These are phyloP conservation scores for Lachnellula subtilissima DNA, from an alignment of 2,329 filamentous ascomycete genomes.

Conservation along the genomic window DNA sequence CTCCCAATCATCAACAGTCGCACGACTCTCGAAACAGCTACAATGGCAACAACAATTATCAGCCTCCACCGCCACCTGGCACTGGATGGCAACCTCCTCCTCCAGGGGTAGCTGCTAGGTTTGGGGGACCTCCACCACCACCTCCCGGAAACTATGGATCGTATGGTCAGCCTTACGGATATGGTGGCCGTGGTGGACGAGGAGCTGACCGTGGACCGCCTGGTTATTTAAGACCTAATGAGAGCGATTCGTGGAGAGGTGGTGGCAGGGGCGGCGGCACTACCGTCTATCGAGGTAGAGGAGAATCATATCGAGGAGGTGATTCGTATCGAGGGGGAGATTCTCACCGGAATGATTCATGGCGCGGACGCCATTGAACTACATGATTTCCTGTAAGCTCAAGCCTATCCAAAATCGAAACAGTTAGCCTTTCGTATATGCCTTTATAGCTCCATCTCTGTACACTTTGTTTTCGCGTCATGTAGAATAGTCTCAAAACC, in stretches of 20 bases:
- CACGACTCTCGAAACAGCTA: slow-evolving; percentile 19
- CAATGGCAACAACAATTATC: slow-evolving; percentile 17
- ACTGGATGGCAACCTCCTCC: slow-evolving; percentile 41
- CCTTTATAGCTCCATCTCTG: neutral
- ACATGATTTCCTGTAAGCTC: neutral
- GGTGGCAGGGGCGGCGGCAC: neutral
- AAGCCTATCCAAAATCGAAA: neutral
- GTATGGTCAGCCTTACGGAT: slow-evolving; percentile 17
- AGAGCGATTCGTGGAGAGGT: slow-evolving; percentile 11
- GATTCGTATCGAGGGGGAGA: slow-evolving; percentile 3
- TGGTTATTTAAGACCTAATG: neutral
- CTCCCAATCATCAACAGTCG: slow-evolving; percentile 21
- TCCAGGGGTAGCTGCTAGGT: slow-evolving; percentile 38
- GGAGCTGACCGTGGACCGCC: slow-evolving; percentile 1
- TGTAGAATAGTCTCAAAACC: neutral
- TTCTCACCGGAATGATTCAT: slow-evolving; percentile 4
- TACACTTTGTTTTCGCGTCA: neutral
- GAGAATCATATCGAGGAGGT: slow-evolving; percentile 9
- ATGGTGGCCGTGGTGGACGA: slow-evolving; percentile 14
- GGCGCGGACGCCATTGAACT: slow-evolving; percentile 13
- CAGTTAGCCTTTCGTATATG: neutral
- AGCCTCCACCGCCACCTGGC: slow-evolving; percentile 21
- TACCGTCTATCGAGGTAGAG: neutral
- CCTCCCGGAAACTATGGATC: slow-evolving; percentile 32
- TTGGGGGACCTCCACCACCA: slow-evolving; percentile 44